Evolutionary conservation across 768 basidiomycete species (phyloP).

Genomic region (Rhodosporidiobolus sp.): DNA sequence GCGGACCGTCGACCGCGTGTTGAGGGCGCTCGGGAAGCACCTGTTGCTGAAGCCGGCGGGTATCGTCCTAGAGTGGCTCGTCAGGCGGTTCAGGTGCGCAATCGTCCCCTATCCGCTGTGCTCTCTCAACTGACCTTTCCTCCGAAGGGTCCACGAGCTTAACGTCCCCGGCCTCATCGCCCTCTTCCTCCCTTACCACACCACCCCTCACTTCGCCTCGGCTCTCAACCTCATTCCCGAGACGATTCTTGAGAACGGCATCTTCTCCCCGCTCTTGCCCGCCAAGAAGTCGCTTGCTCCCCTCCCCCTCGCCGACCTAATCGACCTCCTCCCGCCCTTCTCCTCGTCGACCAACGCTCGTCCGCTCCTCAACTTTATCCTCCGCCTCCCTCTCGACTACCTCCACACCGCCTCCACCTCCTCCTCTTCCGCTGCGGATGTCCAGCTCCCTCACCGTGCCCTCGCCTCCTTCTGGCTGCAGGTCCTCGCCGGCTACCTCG

Average conservation of each 20-base stretch:
- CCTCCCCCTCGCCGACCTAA: constrained; percentile 67
- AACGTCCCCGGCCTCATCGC: constrained; percentile 73
- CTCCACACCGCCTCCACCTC: constrained; percentile 47
- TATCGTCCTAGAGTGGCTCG: constrained; percentile 90
- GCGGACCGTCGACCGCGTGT: constrained; percentile 59
- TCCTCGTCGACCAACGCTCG: constrained; percentile 66
- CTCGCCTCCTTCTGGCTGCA: constrained; percentile 79
- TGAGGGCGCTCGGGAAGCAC: constrained; percentile 72
- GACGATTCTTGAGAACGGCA: not conserved
- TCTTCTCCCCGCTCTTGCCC: constrained; percentile 62
- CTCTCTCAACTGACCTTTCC: not conserved
- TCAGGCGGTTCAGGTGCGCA: constrained; percentile 77
- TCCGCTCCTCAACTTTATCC: constrained; percentile 70
- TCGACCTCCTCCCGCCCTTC: constrained; percentile 47
- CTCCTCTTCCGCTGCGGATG: constrained; percentile 4
- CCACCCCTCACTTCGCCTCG: constrained; percentile 88
- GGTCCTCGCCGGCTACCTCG: constrained; percentile 73
- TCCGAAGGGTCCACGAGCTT: constrained; percentile 79
- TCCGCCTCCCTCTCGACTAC: constrained; percentile 61
- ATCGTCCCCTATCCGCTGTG: constrained; percentile 38
- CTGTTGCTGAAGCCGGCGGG: constrained; percentile 74
- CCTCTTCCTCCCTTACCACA: constrained; percentile 90
- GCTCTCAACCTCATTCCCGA: constrained; percentile 77
- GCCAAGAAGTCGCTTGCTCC: constrained; percentile 74
- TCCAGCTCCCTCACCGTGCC: constrained; percentile 58